Conservation (phyloP, 1,284 basidiomycete species). For the Chiua sp. region DNA sequence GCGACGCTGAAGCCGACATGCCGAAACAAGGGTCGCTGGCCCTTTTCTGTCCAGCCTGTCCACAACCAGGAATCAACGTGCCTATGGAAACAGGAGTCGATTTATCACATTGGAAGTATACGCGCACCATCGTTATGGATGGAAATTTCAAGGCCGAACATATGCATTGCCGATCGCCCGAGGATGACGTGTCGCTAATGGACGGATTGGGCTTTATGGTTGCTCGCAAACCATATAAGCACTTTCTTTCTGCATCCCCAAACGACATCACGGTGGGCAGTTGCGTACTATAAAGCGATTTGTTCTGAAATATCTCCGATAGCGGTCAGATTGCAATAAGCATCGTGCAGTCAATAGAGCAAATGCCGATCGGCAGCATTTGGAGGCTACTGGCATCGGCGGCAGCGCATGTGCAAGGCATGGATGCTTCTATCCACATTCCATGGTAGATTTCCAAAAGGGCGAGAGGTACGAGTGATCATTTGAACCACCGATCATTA, state of each 20-base stretch:
- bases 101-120: not conserved
- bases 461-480: not conserved
- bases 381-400: constrained; percentile 6
- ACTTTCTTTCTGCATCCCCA: no score
- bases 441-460: not conserved
- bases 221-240: no score
- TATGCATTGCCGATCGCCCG: not conserved
- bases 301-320: no score
- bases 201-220: constrained; percentile 12
- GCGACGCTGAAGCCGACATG: no score
- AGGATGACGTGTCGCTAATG: constrained; percentile 11
- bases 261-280: no score
- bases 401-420: constrained; percentile 2
- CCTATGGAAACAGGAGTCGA: not conserved
- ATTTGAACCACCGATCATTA: no score
- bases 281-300: no score
- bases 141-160: not conserved
- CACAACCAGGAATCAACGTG: not conserved
- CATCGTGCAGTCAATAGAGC: constrained; percentile 12
- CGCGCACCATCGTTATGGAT: not conserved
- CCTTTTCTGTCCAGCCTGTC: not conserved
- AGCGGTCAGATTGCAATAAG: constrained; percentile 4
- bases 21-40: not conserved
- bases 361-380: not conserved
- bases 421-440: constrained; percentile 3